Conservation (phyloP, 768 basidiomycete species). For the Zangia roseola region DNA sequence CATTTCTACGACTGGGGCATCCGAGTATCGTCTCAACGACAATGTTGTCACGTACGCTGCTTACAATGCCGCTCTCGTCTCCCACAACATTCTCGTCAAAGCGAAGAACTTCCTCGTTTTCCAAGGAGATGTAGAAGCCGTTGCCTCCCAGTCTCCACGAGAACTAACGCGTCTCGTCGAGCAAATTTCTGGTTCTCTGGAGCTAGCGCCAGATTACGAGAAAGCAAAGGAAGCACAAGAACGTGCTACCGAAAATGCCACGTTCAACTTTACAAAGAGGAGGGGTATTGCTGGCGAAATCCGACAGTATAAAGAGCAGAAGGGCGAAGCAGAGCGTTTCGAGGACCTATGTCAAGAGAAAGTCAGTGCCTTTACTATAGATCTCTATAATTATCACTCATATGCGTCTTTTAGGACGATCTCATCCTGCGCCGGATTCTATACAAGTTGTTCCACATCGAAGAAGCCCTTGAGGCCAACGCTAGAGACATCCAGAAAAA, state of each 20-base stretch:
- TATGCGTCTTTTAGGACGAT: conserved; percentile 55
- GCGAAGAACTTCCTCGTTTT: conserved; percentile 99
- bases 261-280: conserved; percentile 92
- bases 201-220: conserved; percentile 86
- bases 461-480: conserved; percentile 75
- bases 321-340: conserved; percentile 87
- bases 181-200: conserved; percentile 92
- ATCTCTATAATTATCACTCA: not conserved
- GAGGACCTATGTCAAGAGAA: conserved; percentile 72
- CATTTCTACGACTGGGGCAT: conserved; percentile 82
- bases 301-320: conserved; percentile 97
- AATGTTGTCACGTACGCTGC: conserved; percentile 79
- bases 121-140: conserved; percentile 98
- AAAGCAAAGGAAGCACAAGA: conserved; percentile 85
- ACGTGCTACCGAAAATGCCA: conserved; percentile 90
- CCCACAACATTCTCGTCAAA: conserved; percentile 95
- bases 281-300: conserved; percentile 93
- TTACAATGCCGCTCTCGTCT: conserved; percentile 85
- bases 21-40: conserved; percentile 87
- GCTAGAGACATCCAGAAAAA: conserved; percentile 67
- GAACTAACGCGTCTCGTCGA: conserved; percentile 91
- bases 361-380: conserved; percentile 41
- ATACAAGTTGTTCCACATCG: conserved; percentile 89
- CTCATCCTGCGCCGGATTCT: conserved; percentile 79
- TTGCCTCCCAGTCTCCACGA: conserved; percentile 90